These are phyloP conservation scores for Trichoderma reesei DNA, from an alignment of 495 filamentous ascomycete genomes.

Conservation along the genomic window DNA sequence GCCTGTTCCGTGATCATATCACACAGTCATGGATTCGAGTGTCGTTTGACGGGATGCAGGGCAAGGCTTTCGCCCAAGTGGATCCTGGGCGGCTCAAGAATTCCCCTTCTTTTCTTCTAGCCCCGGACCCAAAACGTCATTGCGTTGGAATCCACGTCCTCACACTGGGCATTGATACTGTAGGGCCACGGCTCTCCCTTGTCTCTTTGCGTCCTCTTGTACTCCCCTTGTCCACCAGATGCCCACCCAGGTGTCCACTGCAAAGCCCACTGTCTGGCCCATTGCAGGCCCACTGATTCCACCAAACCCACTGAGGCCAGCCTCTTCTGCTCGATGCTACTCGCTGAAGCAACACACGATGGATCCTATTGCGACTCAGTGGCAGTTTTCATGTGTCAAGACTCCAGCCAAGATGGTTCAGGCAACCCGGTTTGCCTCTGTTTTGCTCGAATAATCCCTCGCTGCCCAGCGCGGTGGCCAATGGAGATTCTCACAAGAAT, in stretches of 20 bases:
- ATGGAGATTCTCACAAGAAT: neutral
- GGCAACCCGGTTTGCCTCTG: neutral
- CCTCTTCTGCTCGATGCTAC: neutral
- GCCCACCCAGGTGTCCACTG: neutral
- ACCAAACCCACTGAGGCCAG: neutral
- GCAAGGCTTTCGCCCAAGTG: neutral
- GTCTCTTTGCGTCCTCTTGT: neutral
- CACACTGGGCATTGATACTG: no score
- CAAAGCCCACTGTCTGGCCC: neutral
- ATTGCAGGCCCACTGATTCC: neutral
- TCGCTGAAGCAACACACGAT: neutral
- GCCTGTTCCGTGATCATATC: neutral
- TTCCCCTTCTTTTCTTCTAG: neutral
- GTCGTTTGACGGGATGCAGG: neutral
- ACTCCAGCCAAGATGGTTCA: neutral
- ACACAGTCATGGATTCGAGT: neutral
- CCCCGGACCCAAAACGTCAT: neutral
- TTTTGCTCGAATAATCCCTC: conserved; percentile 5
- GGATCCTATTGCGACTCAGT: neutral
- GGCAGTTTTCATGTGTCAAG: conserved; percentile 6
- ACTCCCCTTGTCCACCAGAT: neutral
- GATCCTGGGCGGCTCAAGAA: conserved; percentile 1
- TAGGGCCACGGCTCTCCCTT: no score
- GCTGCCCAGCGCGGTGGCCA: neutral
- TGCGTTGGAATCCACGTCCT: neutral